Evolutionary conservation across 2,329 filamentous ascomycete genomes (phyloP), one percentile per base, ranked within the genome.

Genomic region (Penicillium decumbens): DNA sequence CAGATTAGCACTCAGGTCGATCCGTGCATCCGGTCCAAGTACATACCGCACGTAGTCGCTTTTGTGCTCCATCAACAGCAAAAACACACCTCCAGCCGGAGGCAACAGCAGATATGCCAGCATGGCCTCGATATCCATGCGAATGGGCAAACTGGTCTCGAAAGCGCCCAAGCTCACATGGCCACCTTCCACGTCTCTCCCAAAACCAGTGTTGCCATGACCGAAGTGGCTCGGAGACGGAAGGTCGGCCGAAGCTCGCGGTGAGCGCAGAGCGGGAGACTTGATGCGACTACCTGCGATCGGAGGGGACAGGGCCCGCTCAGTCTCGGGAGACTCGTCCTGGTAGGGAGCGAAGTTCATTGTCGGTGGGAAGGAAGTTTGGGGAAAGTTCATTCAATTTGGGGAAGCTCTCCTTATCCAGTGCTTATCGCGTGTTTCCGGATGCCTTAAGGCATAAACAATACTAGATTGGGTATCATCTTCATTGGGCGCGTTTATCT

Each of bases 321-420:
- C 82, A 61, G 86, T 80, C 75, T 97, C 91, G 8, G 93, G 93
- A 13, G 87, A 87, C 42, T 87, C 87, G 71, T 92, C 92, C 76
- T 97, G 93, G 74, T 97, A 98, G 32, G 93, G 93, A 40, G 93
- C 93, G 70, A 97, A 98, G 75, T 96, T 88, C 88, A 93, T 93
- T 48, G 62, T 75, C 29, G 27, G 29, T 55, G 28, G 37, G 37
- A 18, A 47, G 46, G 42, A 45, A 43, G 23, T 29, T 32, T 28
- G 50, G 42, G 23, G 50, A 15, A 27, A 43, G 28, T 43, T 40
- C 30, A 30, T 18, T 37, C 13, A 32, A 30, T 18, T 39, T 18
- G 37, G 35, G 37, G 44, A 50, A 37, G 51, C 49, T 41, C 47
- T 54, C 41, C 55, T 59, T 57, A 53, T 55, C 49, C 38, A 15